Evolutionary conservation across 495 filamentous ascomycete genomes (phyloP), one percentile per base, ranked within the genome.

Genomic region (Daldinia caldariorum): DNA sequence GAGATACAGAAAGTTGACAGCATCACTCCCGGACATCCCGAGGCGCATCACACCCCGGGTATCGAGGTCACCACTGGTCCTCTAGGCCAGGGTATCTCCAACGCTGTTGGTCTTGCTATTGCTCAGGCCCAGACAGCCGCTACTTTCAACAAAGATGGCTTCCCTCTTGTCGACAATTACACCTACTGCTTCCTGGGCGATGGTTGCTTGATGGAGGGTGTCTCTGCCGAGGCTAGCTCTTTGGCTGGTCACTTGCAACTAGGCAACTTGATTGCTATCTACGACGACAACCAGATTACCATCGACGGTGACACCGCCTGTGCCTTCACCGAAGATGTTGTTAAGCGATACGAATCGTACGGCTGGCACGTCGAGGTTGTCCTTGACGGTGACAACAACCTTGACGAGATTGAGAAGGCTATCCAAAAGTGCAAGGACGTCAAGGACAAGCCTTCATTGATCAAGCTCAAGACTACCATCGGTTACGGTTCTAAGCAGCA

Each of bases 211-310:
- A 96, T 96, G 94, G 95, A 99, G 85, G 95, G 95, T 85, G 88
- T 99, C 86, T 91, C 96, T 67, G 86, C 87, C 78, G 95, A 99
- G 84, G 96, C 95, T 68, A 93, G 89, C 70, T 97, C 93, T 54
- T 87, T 90, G 76, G 95, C 95, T 71, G 95, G 95, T 79, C 95
- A 99, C 83, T 84, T 98, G 81, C 93, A 98, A 85, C 86, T 99
- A 39, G 96, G 95, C 68, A 99, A 98, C 87, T 84, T 99, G 67
- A 98, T 99, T 79, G 88, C 87, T 78, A 86, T 99, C 81, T 99
- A 95, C 80, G 95, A 99, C 77, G 95, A 99, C 85, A 99, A 99
- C 86, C 91, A 95, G 77, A 99, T 99, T 79, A 97, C 93, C 76
- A 85, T 83, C 74, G 95, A 99, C 77, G 95, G 95, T 81, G 89